These are phyloP conservation scores for Pestalotiopsis fici DNA, from an alignment of 2,329 filamentous ascomycete species.

Conservation along the genomic window DNA sequence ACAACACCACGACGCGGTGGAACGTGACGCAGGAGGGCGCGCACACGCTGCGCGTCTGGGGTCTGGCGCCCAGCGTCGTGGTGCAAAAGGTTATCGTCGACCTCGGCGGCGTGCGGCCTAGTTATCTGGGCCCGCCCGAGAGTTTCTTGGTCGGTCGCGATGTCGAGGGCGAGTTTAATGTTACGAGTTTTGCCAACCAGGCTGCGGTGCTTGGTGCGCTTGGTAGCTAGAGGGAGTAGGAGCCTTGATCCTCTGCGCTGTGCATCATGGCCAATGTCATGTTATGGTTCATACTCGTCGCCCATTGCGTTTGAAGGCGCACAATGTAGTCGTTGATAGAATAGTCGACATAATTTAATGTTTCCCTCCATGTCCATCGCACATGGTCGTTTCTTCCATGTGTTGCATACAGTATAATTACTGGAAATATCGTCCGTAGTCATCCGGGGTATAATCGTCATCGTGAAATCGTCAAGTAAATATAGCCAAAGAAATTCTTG, in stretches of 20 bases:
- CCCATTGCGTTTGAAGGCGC: too few species aligned
- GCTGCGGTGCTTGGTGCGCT: slow-evolving; percentile 5
- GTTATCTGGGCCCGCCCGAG: slow-evolving; percentile 59
- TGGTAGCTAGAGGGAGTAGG: background rate
- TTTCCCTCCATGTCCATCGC: too few species aligned
- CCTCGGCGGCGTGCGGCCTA: slow-evolving; percentile 53
- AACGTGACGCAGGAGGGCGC: slow-evolving; percentile 39
- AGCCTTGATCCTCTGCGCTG: background rate
- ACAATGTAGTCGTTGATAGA: too few species aligned
- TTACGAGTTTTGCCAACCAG: slow-evolving; percentile 36
- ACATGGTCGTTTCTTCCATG: too few species aligned
- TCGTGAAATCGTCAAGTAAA: too few species aligned
- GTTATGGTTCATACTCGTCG: background rate
- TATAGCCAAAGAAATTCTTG: too few species aligned
- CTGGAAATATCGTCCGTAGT: too few species aligned
- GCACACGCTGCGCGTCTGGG: slow-evolving; percentile 53
- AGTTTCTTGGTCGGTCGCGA: slow-evolving; percentile 49
- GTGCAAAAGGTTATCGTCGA: slow-evolving; percentile 59
- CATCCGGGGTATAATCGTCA: too few species aligned
- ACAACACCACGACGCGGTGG: slow-evolving; percentile 47
- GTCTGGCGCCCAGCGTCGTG: slow-evolving; percentile 51
- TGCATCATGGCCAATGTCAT: background rate
- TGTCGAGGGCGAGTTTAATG: slow-evolving; percentile 33
- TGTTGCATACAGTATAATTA: too few species aligned
- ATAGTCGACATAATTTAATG: too few species aligned